Conservation (phyloP, 2,329 filamentous ascomycete genomes). For the Trichoderma atrobrunneum region DNA sequence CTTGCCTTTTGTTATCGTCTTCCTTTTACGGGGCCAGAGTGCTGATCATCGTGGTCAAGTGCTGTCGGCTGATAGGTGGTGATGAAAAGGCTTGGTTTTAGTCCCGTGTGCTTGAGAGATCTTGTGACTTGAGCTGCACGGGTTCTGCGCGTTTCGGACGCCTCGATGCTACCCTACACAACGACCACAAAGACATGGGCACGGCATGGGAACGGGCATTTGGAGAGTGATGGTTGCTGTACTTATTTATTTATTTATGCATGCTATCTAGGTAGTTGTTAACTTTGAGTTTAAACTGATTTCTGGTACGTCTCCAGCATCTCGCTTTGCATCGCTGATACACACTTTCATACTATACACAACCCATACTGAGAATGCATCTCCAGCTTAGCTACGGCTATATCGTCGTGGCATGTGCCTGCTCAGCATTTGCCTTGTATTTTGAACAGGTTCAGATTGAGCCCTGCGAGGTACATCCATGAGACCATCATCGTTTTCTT, state of each 20-base stretch:
- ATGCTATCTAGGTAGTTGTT: not conserved
- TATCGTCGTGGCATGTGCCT: not conserved
- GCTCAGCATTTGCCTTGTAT: not conserved
- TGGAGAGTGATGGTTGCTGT: not conserved
- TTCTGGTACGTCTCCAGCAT: not conserved
- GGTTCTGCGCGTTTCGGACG: not conserved
- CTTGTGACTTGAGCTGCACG: constrained; percentile 11
- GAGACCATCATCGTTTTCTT: not conserved
- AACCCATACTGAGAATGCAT: not conserved
- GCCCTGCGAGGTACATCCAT: not conserved
- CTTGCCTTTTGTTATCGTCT: not conserved
- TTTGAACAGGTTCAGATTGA: not conserved
- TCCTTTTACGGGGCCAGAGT: not conserved
- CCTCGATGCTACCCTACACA: not conserved
- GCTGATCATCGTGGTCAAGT: not conserved
- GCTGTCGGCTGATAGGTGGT: constrained; percentile 1
- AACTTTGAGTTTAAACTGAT: not conserved
- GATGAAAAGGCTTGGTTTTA: not conserved
- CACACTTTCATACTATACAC: not conserved
- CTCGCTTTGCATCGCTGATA: not conserved
- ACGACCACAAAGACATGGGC: not conserved
- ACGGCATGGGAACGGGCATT: not conserved
- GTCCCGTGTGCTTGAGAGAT: not conserved
- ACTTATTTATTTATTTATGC: not conserved
- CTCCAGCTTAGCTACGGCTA: not conserved